Evolutionary conservation across 805 yeast genomes (phyloP).

Genomic region (Wickerhamomyces canadensis): DNA sequence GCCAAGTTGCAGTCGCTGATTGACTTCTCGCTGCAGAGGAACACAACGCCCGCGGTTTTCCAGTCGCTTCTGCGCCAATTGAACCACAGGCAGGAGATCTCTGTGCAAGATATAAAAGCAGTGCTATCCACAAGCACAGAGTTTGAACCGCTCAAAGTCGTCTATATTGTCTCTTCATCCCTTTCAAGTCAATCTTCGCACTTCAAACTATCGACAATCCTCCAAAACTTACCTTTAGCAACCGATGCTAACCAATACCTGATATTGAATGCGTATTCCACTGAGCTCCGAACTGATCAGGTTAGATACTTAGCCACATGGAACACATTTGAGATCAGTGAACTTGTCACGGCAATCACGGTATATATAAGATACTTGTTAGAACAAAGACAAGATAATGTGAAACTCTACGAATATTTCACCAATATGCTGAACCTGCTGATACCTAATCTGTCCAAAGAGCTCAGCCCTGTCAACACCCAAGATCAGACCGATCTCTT

Average conservation of each 20-base stretch:
- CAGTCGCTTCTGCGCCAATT: conserved; percentile 19
- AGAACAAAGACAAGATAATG: conserved; percentile 1
- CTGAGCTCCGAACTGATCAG: conserved; percentile 10
- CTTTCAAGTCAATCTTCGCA: conserved; percentile 6
- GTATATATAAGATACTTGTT: conserved; percentile 10
- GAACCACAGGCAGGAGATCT: conserved; percentile 16
- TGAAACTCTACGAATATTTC: conserved; percentile 6
- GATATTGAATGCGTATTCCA: conserved; percentile 10
- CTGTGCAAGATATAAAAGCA: conserved; percentile 8
- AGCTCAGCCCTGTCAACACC: conserved; percentile 2
- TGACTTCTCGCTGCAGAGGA: conserved; percentile 11
- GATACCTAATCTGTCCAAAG: conserved; percentile 10
- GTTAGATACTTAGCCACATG: conserved; percentile 7
- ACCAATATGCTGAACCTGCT: conserved; percentile 9
- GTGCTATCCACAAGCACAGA: conserved; percentile 5
- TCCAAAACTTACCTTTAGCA: conserved; percentile 9
- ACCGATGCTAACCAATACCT: conserved; percentile 14
- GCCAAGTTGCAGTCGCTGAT: conserved; percentile 5
- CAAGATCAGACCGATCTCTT: conserved; percentile 10
- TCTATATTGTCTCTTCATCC: conserved; percentile 10
- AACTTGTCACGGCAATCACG: conserved; percentile 7
- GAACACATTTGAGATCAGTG: conserved; percentile 13
- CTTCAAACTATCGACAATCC: conserved; percentile 10
- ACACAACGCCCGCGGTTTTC: conserved; percentile 13
- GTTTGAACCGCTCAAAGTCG: conserved; percentile 18